Base-by-base conservation (phyloP, 1,139 yeast species). In the Geotrichum australiense region DNA sequence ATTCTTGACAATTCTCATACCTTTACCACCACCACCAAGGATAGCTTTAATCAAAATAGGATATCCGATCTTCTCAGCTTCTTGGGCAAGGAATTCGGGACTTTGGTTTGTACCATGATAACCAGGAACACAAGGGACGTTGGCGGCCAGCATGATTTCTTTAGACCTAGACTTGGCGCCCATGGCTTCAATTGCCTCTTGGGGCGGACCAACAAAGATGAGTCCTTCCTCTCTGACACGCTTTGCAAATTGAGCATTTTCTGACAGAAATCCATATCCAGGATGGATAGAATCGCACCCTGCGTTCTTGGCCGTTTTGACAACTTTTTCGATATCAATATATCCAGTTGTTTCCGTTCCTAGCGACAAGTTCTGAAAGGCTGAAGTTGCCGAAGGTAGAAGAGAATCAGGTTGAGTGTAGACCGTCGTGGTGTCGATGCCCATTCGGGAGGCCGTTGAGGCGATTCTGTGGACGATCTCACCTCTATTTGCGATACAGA, bases 11-110 rank as follows among this genome's bases (percentile, higher is more conserved):
- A 69, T 68, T 47, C 70, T 66, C 55, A 71, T 58, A 4, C 76
- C 74, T 65, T 70, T 71, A 20, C 76, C 76, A 28, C 76, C 76
- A 21, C 76, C 76, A 29, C 76, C 76, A 5, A 71, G 68, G n/a
- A 71, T 68, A 20, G 75, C 72, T 52, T 71, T 71, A 48, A 71
- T 57, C 50, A 71, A 65, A 1, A 71, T 67, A 1, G 76, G 76
- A 48, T 64, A 71, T 0, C 70, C 71, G 41, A 71, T 70, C 33
- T 54, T 52, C 3, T 55, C 47, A 10, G 74, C 73, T 33, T 59
- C 58, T 6, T 48, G 45, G 4, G 60, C 50, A 26, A 70, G 57
- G 31, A 57, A 61, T 2, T 54, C 53, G 1, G 58, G 52, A 31
- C 61, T 63, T 27, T 58, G 62, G 42, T 70, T 62, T 11, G 52